Evolutionary conservation across 2,329 filamentous ascomycete species (phyloP).

Genomic region (Verticillium klebahnii): DNA sequence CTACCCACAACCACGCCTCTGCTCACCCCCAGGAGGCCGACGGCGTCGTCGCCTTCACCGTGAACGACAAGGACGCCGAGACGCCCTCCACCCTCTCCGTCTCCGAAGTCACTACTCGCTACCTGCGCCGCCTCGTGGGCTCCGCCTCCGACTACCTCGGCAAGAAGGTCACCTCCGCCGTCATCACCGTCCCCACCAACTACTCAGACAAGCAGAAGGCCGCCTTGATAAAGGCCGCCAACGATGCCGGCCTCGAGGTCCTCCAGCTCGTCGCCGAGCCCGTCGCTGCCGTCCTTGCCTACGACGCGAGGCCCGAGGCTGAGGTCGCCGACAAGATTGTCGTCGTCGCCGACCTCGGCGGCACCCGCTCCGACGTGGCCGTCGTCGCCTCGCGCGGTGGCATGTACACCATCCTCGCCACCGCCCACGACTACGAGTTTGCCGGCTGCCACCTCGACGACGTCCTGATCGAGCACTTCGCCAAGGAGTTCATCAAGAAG

Average conservation of each 20-base stretch:
- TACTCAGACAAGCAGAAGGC: constrained; percentile 83
- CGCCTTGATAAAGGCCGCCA: constrained; percentile 72
- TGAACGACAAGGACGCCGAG: constrained; percentile 70
- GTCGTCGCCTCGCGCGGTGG: constrained; percentile 88
- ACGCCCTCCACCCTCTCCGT: constrained; percentile 66
- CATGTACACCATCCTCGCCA: constrained; percentile 93
- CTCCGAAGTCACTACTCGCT: constrained; percentile 77
- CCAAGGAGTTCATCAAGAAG: constrained; percentile 99
- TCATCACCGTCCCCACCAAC: constrained; percentile 91
- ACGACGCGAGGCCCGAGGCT: constrained; percentile 79
- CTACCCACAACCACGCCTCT: constrained; percentile 88
- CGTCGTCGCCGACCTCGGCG: constrained; percentile 88
- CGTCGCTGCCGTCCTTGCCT: constrained; percentile 81
- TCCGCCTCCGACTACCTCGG: constrained; percentile 91
- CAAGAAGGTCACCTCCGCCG: constrained; percentile 89
- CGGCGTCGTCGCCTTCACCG: constrained; percentile 71
- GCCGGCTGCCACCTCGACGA: constrained; percentile 83
- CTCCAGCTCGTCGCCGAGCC: constrained; percentile 93
- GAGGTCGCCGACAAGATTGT: constrained; percentile 79
- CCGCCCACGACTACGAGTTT: constrained; percentile 92
- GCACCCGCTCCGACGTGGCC: constrained; percentile 85
- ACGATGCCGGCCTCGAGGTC: constrained; percentile 78
- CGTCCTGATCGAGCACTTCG: constrained; percentile 90
- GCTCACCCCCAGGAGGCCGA: constrained; percentile 78
- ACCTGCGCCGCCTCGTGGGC: constrained; percentile 73